A percentile compares a stretch with the other conserved stretches of the same genome.
Evolutionary conservation across 257 asterid genomes (phyloP).

Genomic region (Eucommia ulmoides): DNA sequence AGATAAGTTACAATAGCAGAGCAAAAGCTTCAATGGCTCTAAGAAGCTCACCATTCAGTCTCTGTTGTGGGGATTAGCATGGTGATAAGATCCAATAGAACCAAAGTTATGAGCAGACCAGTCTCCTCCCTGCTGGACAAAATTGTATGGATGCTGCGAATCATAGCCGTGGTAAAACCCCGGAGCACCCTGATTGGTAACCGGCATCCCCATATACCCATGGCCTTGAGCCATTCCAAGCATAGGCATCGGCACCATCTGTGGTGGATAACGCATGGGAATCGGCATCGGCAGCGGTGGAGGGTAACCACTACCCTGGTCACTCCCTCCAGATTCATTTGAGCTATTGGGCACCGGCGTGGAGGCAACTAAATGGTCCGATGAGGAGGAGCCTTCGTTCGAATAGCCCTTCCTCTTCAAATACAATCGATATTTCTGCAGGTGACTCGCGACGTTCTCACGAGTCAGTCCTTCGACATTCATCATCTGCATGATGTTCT

Average conservation of each 20-base stretch:
- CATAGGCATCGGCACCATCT: not conserved
- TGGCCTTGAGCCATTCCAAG: not conserved
- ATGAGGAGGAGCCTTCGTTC: slow-evolving; percentile 52
- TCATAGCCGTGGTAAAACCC: not conserved
- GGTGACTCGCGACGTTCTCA: slow-evolving; percentile 88
- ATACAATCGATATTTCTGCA: slow-evolving; percentile 78
- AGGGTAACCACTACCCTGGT: slow-evolving; percentile 1
- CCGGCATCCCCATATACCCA: not conserved
- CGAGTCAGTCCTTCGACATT: slow-evolving; percentile 88
- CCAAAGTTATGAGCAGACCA: not conserved
- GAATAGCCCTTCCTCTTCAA: slow-evolving; percentile 61
- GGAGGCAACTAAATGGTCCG: slow-evolving; percentile 72
- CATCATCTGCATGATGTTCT: slow-evolving; percentile 91
- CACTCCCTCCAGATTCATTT: slow-evolving; percentile 39
- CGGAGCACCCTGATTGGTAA: not conserved
- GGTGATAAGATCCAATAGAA: not conserved
- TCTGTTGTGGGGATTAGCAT: not conserved
- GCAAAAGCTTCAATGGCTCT: not conserved
- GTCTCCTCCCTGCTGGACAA: not conserved
- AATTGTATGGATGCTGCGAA: not conserved
- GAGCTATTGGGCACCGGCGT: slow-evolving; percentile 69
- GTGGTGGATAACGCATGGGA: not conserved
- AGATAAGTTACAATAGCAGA: not conserved
- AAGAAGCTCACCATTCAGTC: not conserved
- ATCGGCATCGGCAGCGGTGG: not conserved